These are phyloP conservation scores for Rhizopogon vulgaris DNA, from an alignment of 768 basidiomycete species.

Conservation along the genomic window DNA sequence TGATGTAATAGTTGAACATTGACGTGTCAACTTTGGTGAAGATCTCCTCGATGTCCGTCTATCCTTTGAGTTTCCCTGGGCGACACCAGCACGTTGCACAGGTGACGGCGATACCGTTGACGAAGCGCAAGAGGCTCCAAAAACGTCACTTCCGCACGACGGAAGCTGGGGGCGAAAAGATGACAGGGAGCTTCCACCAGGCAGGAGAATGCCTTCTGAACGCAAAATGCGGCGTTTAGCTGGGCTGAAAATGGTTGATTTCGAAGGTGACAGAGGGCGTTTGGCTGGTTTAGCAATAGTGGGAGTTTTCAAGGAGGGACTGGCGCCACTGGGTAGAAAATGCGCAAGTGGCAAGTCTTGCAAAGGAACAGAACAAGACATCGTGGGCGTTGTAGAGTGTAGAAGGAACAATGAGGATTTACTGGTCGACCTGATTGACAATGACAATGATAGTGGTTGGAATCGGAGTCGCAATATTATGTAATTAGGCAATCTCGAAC, in stretches of 20 bases:
- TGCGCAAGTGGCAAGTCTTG: constrained; percentile 53
- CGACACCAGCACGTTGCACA: constrained; percentile 8
- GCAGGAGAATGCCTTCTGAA: constrained; percentile 42
- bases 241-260: constrained; percentile 46
- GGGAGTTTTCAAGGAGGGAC: constrained; percentile 16
- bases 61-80: constrained; percentile 8
- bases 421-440: neutral
- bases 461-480: neutral
- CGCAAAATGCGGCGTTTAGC: constrained; percentile 63
- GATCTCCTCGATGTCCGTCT: constrained; percentile 6
- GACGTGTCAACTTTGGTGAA: constrained; percentile 21
- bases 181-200: constrained; percentile 6
- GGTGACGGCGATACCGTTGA: constrained; percentile 5
- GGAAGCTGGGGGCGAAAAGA: neutral
- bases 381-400: constrained; percentile 12
- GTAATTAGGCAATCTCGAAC: constrained; percentile 10
- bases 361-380: constrained; percentile 42
- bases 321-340: constrained; percentile 37
- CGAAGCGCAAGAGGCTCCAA: constrained; percentile 37
- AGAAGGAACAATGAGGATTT: neutral
- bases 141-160: constrained; percentile 19
- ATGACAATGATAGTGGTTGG: constrained; percentile 3
- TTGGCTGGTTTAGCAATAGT: constrained; percentile 38
- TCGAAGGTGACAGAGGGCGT: constrained; percentile 56
- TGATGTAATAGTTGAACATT: constrained; percentile 4